Percentiles rank a stretch among this genome's conserved stretches.
Evolutionary conservation across 2,329 filamentous ascomycete genomes (phyloP).

Genomic region (Calonectria montana): DNA sequence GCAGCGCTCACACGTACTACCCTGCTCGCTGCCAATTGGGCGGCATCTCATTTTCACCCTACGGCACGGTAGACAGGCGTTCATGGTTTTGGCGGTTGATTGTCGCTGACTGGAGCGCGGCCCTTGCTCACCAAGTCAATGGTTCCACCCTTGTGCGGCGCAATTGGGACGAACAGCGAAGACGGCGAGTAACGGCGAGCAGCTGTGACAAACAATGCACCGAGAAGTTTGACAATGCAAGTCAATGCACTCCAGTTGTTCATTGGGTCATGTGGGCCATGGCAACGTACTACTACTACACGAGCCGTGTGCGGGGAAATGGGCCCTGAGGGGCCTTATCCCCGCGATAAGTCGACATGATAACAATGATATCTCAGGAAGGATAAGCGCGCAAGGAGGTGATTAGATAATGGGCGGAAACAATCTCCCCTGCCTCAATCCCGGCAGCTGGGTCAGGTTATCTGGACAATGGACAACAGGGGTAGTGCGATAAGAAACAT

Average conservation of each 20-base stretch:
- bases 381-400: neutral
- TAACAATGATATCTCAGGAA: neutral
- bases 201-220: neutral
- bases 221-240: neutral
- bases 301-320: conserved; percentile 2
- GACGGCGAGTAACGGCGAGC: neutral
- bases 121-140: neutral
- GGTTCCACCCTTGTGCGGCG: neutral
- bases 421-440: neutral
- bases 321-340: neutral
- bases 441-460: neutral
- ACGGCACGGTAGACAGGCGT: conserved; percentile 52
- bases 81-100: conserved; percentile 7
- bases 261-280: neutral
- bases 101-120: neutral
- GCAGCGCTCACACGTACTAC: conserved; percentile 49
- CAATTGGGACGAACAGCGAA: neutral
- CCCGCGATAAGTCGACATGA: neutral
- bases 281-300: neutral
- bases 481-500: neutral
- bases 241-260: neutral
- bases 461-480: neutral
- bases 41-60: conserved; percentile 54
- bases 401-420: neutral
- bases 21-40: conserved; percentile 27